Evolutionary conservation across 2,329 filamentous ascomycete genomes (phyloP).

Genomic region (Mycocentrospora acerina): DNA sequence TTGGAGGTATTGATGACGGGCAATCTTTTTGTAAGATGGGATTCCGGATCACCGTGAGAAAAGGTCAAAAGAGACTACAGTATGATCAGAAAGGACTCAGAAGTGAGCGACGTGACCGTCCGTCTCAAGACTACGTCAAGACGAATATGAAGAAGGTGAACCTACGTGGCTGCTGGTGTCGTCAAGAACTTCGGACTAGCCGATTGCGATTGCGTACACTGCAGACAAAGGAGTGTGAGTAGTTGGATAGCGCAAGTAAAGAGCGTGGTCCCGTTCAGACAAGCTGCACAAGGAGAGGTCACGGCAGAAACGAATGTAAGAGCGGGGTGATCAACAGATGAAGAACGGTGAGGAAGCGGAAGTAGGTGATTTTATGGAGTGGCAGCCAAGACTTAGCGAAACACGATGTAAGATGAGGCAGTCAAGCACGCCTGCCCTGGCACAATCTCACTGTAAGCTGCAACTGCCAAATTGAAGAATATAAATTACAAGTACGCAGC

Average conservation of each 20-base stretch:
- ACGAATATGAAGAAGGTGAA: conserved; percentile 4
- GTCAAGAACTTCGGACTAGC: conserved; percentile 2
- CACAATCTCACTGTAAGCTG: too few species aligned
- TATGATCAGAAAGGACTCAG: conserved; percentile 10
- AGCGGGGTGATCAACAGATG: conserved; percentile 13
- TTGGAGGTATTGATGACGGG: conserved; percentile 2
- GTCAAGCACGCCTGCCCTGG: conserved; percentile 9
- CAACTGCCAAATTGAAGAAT: too few species aligned
- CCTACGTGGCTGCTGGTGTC: conserved; percentile 12
- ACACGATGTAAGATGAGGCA: conserved; percentile 3
- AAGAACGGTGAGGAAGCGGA: conserved; percentile 8
- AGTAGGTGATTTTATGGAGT: conserved; percentile 11
- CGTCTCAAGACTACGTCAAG: not conserved
- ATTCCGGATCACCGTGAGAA: conserved; percentile 10
- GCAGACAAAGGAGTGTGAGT: conserved; percentile 21
- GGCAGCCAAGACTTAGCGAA: conserved; percentile 11
- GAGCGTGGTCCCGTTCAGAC: conserved; percentile 26
- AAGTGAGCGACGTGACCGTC: not conserved
- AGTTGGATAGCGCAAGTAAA: conserved; percentile 21
- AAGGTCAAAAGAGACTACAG: conserved; percentile 9
- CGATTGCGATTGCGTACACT: conserved; percentile 18
- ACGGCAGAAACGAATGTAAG: conserved; percentile 26
- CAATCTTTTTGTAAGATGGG: too few species aligned
- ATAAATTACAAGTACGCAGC: too few species aligned
- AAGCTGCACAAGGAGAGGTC: conserved; percentile 22